Percentiles rank a stretch among this genome's conserved stretches.
Evolutionary conservation across 2,329 filamentous ascomycete genomes (phyloP).

Genomic region (Bipolaris zeicola): DNA sequence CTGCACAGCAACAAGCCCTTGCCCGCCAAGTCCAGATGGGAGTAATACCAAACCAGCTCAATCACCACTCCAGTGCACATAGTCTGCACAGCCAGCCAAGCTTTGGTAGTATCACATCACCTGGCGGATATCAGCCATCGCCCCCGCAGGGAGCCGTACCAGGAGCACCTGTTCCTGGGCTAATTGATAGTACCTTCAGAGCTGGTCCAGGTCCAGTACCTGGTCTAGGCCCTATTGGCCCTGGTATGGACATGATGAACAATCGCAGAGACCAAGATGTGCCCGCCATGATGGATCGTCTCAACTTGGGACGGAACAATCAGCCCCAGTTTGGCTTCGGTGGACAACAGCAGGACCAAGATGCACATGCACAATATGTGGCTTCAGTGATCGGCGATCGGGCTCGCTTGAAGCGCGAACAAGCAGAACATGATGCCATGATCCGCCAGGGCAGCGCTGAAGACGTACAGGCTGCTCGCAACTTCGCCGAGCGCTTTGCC

Average conservation of each 20-base stretch:
- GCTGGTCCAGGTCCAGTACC: slow-evolving; percentile 40
- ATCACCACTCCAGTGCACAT: slow-evolving; percentile 93
- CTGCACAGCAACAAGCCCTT: slow-evolving; percentile 79
- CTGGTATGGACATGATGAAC: slow-evolving; percentile 52
- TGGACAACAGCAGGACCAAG: slow-evolving; percentile 55
- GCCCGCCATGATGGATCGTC: slow-evolving; percentile 66
- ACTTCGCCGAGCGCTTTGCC: slow-evolving; percentile 70
- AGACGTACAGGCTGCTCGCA: slow-evolving; percentile 45
- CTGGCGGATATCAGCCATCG: slow-evolving; percentile 70
- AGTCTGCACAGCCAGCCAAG: slow-evolving; percentile 97
- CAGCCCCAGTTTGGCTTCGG: slow-evolving; percentile 58
- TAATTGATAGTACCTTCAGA: slow-evolving; percentile 69
- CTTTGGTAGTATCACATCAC: slow-evolving; percentile 93
- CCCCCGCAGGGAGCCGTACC: slow-evolving; percentile 60
- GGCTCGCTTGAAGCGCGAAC: slow-evolving; percentile 65
- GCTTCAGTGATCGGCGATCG: slow-evolving; percentile 66
- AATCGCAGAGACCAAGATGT: slow-evolving; percentile 71
- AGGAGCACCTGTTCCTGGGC: slow-evolving; percentile 59
- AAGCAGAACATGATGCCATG: slow-evolving; percentile 59
- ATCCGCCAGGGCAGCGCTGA: slow-evolving; percentile 41
- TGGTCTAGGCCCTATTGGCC: slow-evolving; percentile 53
- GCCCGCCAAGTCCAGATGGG: slow-evolving; percentile 70
- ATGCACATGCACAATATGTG: slow-evolving; percentile 61
- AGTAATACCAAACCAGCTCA: slow-evolving; percentile 68
- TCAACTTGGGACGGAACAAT: slow-evolving; percentile 63